phyloP scores from a whole-genome alignment of 768 basidiomycete species.

The Boletellus sp. region DNA sequence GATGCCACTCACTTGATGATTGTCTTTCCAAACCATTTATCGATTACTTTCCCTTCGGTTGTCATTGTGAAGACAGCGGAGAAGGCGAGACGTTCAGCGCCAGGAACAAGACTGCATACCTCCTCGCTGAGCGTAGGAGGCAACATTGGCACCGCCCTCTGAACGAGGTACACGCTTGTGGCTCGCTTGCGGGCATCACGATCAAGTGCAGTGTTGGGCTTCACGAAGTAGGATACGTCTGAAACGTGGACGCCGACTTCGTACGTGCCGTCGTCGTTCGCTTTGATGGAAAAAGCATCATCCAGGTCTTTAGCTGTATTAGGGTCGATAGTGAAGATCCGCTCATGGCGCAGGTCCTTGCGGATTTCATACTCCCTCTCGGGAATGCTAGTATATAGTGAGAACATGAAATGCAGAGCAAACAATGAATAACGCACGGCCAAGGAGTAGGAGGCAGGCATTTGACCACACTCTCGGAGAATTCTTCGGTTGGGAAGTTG shows the following conservation, averaged over 20 bases:
- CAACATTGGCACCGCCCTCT: conserved; percentile 95
- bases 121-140: conserved; percentile 92
- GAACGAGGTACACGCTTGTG: conserved; percentile 94
- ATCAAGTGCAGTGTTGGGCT: conserved; percentile 94
- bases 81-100: conserved; percentile 87
- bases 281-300: conserved; percentile 87
- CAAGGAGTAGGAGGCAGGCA: conserved; percentile 95
- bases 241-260: conserved; percentile 95
- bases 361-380: conserved; percentile 86
- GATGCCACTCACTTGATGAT: conserved; percentile 68
- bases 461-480: conserved; percentile 90
- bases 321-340: conserved; percentile 94
- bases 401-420: conserved; percentile 7
- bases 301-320: conserved; percentile 87
- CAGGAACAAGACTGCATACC: conserved; percentile 87
- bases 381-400: conserved; percentile 55
- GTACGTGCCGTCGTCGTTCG: conserved; percentile 88
- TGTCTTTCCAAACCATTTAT: conserved; percentile 92
- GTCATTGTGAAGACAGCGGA: conserved; percentile 85
- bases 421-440: conserved; percentile 51
- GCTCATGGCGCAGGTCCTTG: conserved; percentile 79
- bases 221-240: conserved; percentile 94
- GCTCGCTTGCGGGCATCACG: conserved; percentile 97
- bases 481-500: conserved; percentile 98
- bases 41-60: conserved; percentile 72